phyloP scores from a whole-genome alignment of 768 basidiomycete genomes.

The Podaxis sp. region DNA sequence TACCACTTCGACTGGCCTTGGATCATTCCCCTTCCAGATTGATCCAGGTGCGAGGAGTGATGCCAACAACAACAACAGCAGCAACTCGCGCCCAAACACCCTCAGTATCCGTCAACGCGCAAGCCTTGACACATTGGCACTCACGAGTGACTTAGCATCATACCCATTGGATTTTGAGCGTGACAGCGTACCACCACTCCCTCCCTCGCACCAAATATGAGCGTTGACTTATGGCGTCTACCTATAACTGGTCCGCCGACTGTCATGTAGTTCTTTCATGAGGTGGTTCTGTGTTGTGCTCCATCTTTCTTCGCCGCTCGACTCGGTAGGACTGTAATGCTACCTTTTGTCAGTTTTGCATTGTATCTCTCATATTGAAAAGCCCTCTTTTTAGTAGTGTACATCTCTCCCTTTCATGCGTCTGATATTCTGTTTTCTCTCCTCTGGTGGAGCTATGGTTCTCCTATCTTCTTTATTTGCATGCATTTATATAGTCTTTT shows the following conservation, averaged over 20 bases:
- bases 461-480: neutral
- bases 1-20: constrained; percentile 76
- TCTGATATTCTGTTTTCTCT: neutral
- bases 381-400: constrained; percentile 7
- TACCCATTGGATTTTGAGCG: constrained; percentile 78
- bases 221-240: neutral
- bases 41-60: constrained; percentile 54
- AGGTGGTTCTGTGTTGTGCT: constrained; percentile 1
- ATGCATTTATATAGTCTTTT: neutral
- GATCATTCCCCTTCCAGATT: constrained; percentile 86
- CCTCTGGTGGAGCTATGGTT: constrained; percentile 13
- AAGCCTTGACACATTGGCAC: constrained; percentile 80
- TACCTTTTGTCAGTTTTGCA: neutral
- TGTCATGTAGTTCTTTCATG: neutral
- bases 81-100: constrained; percentile 27
- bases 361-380: constrained; percentile 7
- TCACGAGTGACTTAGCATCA: constrained; percentile 81
- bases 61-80: constrained; percentile 5
- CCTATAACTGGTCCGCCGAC: neutral
- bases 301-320: neutral
- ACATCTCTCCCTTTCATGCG: neutral
- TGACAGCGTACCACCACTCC: constrained; percentile 35
- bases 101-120: constrained; percentile 60
- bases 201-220: constrained; percentile 14
- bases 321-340: constrained; percentile 8